These are phyloP conservation scores for Gossypium bickii DNA, from an alignment of 345 rosid species.

Conservation along the genomic window DNA sequence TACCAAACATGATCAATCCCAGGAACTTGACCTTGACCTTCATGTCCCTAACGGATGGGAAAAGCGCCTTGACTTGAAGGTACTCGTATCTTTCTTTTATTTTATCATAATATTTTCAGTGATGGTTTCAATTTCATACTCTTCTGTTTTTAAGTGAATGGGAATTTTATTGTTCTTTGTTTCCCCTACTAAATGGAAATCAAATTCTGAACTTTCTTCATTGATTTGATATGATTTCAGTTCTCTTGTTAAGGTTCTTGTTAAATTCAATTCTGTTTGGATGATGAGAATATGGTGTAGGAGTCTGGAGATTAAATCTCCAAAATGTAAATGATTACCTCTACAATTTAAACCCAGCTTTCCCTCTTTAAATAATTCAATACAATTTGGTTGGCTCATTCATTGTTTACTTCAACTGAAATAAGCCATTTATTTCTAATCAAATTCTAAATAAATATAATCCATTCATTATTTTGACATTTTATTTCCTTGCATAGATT, in stretches of 20 bases:
- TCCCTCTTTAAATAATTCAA: background rate
- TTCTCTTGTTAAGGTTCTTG: background rate
- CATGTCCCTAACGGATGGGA: slow-evolving; percentile 88
- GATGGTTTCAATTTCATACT: background rate
- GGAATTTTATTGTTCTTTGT: background rate
- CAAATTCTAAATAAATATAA: background rate
- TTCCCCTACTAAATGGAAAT: too few relatives aligned
- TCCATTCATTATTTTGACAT: background rate
- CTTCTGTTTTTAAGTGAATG: background rate
- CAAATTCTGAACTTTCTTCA: background rate
- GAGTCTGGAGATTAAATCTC: background rate
- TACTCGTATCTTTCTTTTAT: slow-evolving; percentile 6
- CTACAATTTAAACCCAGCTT: background rate
- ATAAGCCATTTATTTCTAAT: background rate
- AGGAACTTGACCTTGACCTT: slow-evolving; percentile 83
- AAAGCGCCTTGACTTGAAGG: slow-evolving; percentile 91
- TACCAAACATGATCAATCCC: slow-evolving; percentile 31
- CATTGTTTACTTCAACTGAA: background rate
- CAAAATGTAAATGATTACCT: background rate
- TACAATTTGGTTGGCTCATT: background rate
- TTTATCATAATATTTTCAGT: background rate
- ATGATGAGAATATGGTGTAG: background rate
- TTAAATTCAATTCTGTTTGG: background rate
- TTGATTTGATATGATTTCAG: background rate
- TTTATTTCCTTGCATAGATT: background rate